phyloP scores from a whole-genome alignment of 2,329 filamentous ascomycete genomes.

The Pyrenochaeta sp. region DNA sequence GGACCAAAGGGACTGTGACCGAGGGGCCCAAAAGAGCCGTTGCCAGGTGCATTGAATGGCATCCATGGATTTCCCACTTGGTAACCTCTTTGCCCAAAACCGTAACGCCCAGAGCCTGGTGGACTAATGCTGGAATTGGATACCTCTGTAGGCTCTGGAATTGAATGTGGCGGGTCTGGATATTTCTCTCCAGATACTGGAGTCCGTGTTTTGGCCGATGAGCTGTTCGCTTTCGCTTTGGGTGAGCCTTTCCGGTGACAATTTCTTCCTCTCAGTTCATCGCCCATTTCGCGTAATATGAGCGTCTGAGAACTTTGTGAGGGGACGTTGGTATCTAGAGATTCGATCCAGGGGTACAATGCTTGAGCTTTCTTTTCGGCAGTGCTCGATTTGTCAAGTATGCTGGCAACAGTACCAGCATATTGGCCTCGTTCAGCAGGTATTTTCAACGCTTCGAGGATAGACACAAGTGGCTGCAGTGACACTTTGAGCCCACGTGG shows the following conservation, averaged over 20 bases:
- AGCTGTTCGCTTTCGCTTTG: neutral
- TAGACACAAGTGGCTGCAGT: conserved; percentile 29
- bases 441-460: conserved; percentile 31
- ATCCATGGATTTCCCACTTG: conserved; percentile 16
- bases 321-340: conserved; percentile 33
- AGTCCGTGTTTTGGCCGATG: neutral
- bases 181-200: neutral
- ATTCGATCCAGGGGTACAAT: conserved; percentile 42
- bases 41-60: conserved; percentile 21
- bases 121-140: neutral
- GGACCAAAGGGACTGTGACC: conserved; percentile 11
- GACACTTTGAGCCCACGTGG: conserved; percentile 39
- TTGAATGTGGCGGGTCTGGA: conserved; percentile 38
- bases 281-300: conserved; percentile 26
- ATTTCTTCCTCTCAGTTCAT: conserved; percentile 9
- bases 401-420: conserved; percentile 26
- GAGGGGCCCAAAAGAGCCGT: conserved; percentile 15
- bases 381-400: conserved; percentile 19
- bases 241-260: neutral
- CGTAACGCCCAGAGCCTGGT: neutral
- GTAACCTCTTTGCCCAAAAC: conserved; percentile 1
- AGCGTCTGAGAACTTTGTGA: conserved; percentile 20
- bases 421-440: conserved; percentile 32
- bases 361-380: conserved; percentile 29
- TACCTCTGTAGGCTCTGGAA: conserved; percentile 17